A percentile compares a stretch with the other conserved stretches of the same genome.
phyloP scores from a whole-genome alignment of 2,329 filamentous ascomycete genomes.

The Fusarium staphyleae region DNA sequence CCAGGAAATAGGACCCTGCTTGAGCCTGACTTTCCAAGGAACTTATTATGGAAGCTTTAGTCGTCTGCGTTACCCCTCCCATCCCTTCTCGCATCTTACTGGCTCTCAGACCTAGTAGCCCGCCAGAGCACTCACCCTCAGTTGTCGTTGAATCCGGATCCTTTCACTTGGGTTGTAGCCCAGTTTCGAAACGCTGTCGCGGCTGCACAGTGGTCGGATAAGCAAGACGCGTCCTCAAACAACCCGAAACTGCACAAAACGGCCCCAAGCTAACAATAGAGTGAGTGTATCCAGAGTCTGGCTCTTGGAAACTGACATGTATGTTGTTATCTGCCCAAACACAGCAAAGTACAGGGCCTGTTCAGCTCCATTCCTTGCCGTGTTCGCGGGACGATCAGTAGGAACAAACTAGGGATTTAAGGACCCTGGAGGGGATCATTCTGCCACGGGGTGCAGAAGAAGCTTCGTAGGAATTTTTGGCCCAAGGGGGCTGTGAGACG shows the following conservation, averaged over 20 bases:
- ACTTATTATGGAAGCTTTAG: constrained; percentile 19
- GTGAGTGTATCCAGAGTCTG: background rate
- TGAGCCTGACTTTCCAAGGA: constrained; percentile 21
- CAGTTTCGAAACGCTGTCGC: constrained; percentile 17
- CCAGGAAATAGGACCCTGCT: constrained; percentile 27
- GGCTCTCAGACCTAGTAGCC: constrained; percentile 2
- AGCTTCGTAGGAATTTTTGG: background rate
- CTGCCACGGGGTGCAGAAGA: background rate
- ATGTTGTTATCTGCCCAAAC: constrained; percentile 10
- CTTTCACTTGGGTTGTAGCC: constrained; percentile 1
- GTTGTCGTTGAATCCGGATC: constrained; percentile 17
- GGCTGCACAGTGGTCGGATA: constrained; percentile 4
- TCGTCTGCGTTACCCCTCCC: constrained; percentile 10
- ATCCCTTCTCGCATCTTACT: background rate
- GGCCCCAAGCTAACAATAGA: no score
- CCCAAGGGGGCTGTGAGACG: background rate
- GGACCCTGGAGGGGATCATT: background rate
- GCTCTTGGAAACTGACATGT: constrained; percentile 3
- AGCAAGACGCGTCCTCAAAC: constrained; percentile 1
- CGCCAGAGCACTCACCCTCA: constrained; percentile 1
- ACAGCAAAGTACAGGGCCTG: constrained; percentile 7
- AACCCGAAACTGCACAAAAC: constrained; percentile 3
- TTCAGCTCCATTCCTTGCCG: constrained; percentile 5
- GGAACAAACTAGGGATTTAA: background rate
- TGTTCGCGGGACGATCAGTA: background rate